Base-by-base conservation (phyloP, 441 rosid species). In the Viola pubescens region DNA sequence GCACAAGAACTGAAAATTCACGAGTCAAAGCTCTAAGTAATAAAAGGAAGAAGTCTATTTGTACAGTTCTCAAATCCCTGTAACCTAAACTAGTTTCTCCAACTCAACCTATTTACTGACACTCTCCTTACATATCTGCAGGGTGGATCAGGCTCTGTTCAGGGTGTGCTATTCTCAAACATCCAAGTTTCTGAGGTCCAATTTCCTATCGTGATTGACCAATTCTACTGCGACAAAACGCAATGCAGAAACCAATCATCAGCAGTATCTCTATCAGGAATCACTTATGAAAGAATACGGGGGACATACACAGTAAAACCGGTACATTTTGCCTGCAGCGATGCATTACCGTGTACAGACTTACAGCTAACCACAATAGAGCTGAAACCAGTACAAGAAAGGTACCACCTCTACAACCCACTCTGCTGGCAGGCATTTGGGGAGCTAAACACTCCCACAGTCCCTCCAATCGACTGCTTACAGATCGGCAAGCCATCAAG, bases 111-210 rank as follows among this genome's bases (percentile, higher is more conserved):
- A 51, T 55, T 63, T 57, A 47, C 39, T 39, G 40, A 49, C 7
- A 11, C 2, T 9, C 61, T 54, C 58, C 74, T 52, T 5, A 57
- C 48, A 57, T 19, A 46, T 59, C 42, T 79, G 82, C 96, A 94
- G 94, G 99, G 97, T 68, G 97, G 97, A 59, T 78, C 78, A 34
- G 97, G 97, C 52, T 86, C 92, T 11, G 99, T 82, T 37, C 85
- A 79, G 59, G 91, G 88, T 16, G 82, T 91, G 16, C 61, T 84
- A 56, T 94, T 94, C 83, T 91, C 99, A 14, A 82, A 94, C 85
- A 88, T 94, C 59, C 95, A 82, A 75, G 88, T 94, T 44, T 79
- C 89, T 0, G 91, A 87, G 76, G 99, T 94, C 67, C 88, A 85
- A 63, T 78, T 79, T 55, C 97, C 99, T 7, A 88, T 94, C 11